Evolutionary conservation across 2,329 filamentous ascomycete genomes (phyloP).

Genomic region (Camptophora hylomeconis): DNA sequence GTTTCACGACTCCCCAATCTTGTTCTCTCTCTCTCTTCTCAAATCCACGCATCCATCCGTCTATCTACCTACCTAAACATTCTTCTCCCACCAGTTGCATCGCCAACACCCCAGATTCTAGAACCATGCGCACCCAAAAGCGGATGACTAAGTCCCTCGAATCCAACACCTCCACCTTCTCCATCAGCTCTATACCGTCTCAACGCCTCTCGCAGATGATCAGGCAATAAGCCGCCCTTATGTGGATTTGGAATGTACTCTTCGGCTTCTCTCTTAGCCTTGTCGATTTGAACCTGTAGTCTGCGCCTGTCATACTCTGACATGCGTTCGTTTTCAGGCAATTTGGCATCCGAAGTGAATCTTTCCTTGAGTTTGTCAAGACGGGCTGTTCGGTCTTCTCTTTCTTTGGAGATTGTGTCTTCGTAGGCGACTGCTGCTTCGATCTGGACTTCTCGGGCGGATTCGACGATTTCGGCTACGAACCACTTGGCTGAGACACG

Average conservation of each 20-base stretch:
- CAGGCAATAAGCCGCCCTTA: conserved; percentile 33
- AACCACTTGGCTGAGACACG: conserved; percentile 55
- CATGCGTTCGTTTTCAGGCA: background rate
- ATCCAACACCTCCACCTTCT: conserved; percentile 35
- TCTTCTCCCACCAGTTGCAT: conserved; percentile 25
- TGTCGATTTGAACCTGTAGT: conserved; percentile 14
- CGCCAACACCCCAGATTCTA: conserved; percentile 26
- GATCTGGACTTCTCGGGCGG: conserved; percentile 49
- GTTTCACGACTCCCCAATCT: no score
- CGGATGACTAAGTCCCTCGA: conserved; percentile 33
- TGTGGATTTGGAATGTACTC: conserved; percentile 27
- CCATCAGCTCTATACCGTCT: conserved; percentile 35
- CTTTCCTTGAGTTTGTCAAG: no score
- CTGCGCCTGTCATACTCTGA: conserved; percentile 12
- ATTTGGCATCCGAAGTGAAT: no score
- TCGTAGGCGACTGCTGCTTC: conserved; percentile 37
- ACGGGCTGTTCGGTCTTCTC: conserved; percentile 24
- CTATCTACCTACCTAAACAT: conserved; percentile 32
- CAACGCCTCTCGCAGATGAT: conserved; percentile 37
- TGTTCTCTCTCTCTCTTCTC: no score
- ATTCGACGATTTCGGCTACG: conserved; percentile 52
- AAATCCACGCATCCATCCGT: no score
- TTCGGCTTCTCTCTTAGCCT: conserved; percentile 21
- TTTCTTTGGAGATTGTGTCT: conserved; percentile 39
- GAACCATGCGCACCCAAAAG: conserved; percentile 31